Conservation (phyloP, 306 rosid genomes). For the Inga oerstediana region DNA sequence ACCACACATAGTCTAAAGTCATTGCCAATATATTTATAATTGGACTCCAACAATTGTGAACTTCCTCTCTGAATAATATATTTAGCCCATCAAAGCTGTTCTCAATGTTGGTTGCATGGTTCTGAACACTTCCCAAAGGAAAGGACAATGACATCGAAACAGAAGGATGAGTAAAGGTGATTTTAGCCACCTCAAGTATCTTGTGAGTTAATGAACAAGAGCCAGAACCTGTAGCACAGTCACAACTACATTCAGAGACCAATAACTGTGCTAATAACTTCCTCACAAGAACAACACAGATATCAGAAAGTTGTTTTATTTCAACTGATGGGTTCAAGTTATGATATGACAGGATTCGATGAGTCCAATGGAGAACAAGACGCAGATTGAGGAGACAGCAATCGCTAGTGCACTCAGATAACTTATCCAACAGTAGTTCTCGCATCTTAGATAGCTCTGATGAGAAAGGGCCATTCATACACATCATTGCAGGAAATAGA, state of each 20-base stretch:
- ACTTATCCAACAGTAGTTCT: constrained; percentile 62
- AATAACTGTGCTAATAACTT: constrained; percentile 48
- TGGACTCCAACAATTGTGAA: constrained; percentile 50
- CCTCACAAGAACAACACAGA: constrained; percentile 60
- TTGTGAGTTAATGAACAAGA: constrained; percentile 46
- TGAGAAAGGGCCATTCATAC: constrained; percentile 42
- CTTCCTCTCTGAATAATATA: constrained; percentile 47
- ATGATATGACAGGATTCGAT: constrained; percentile 55
- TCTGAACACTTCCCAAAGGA: constrained; percentile 52
- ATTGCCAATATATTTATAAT: constrained; percentile 61
- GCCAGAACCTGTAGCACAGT: constrained; percentile 28
- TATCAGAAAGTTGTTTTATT: constrained; percentile 51
- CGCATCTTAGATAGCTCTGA: constrained; percentile 53
- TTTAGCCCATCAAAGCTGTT: constrained; percentile 43
- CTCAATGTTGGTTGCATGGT: constrained; percentile 32
- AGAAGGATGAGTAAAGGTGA: constrained; percentile 71
- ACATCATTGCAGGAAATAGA: constrained; percentile 72
- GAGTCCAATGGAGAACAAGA: constrained; percentile 77
- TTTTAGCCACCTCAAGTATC: constrained; percentile 59
- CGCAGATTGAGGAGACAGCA: constrained; percentile 48
- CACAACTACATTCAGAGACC: constrained; percentile 46
- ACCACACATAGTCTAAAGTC: constrained; percentile 58
- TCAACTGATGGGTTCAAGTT: constrained; percentile 47
- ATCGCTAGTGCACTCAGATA: constrained; percentile 47
- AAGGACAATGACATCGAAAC: constrained; percentile 51